A percentile compares a stretch with the other conserved stretches of the same genome.
These are phyloP conservation scores for Tricholoma matsutake DNA, from an alignment of 768 basidiomycete species.

Conservation along the genomic window DNA sequence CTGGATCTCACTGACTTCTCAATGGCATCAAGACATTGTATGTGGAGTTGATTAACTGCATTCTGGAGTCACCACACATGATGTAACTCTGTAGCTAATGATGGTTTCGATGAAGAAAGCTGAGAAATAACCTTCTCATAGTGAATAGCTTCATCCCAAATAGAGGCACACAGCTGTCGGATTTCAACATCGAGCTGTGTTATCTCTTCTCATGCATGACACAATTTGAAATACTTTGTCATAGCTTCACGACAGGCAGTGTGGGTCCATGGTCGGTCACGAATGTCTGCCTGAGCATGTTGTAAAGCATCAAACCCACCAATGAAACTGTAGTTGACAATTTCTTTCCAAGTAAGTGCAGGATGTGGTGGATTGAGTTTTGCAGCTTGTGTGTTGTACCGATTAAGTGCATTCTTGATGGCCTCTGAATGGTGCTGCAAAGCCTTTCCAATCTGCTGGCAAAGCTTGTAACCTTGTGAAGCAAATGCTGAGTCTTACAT, in stretches of 20 bases:
- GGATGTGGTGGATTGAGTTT: slow-evolving; percentile 15
- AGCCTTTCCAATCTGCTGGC: neutral
- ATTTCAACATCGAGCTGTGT: too few species aligned
- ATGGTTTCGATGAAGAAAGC: neutral
- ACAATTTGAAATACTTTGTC: neutral
- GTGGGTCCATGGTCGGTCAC: neutral
- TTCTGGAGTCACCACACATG: neutral
- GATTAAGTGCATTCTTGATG: slow-evolving; percentile 17
- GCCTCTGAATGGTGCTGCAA: neutral
- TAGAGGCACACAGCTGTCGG: too few species aligned
- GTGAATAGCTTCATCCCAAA: neutral
- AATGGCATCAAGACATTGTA: neutral
- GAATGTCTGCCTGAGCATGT: neutral
- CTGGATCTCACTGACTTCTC: neutral
- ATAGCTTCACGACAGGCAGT: neutral
- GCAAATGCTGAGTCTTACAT: too few species aligned
- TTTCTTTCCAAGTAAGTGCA: slow-evolving; percentile 22
- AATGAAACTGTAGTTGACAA: slow-evolving; percentile 15
- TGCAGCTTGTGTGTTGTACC: slow-evolving; percentile 23
- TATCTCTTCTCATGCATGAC: neutral
- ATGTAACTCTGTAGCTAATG: neutral
- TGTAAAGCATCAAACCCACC: neutral
- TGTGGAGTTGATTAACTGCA: neutral
- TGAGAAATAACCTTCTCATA: neutral
- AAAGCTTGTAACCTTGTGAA: too few species aligned